Percentiles rank a stretch among this genome's conserved stretches.
phyloP scores from a whole-genome alignment of 768 basidiomycete genomes.

The Suillus plorans region DNA sequence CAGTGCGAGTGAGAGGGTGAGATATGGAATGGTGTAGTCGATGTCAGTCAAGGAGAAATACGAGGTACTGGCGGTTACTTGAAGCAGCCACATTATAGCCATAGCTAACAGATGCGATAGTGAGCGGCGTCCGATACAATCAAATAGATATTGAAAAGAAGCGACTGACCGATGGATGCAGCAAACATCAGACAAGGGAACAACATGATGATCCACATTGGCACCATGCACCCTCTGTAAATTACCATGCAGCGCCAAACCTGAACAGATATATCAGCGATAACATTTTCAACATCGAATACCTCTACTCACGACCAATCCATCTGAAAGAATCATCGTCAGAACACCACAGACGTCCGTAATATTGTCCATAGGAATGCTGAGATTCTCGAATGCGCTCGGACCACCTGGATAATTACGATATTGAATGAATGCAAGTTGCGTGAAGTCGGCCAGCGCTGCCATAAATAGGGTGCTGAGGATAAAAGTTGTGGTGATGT shows the following conservation, averaged over 20 bases:
- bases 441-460: constrained; percentile 20
- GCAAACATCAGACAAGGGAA: neutral
- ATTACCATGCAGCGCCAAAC: constrained; percentile 2
- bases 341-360: constrained; percentile 15
- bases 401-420: constrained; percentile 35
- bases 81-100: neutral
- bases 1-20: constrained; percentile 27
- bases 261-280: too few species aligned
- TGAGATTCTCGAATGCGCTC: constrained; percentile 19
- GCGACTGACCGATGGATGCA: neutral
- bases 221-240: neutral
- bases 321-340: constrained; percentile 17
- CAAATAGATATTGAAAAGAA: neutral
- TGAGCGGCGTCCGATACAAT: neutral
- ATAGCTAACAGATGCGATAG: neutral
- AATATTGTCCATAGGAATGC: constrained; percentile 16
- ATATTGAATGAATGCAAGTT: constrained; percentile 31
- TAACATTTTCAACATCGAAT: too few species aligned
- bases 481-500: constrained; percentile 4
- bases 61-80: neutral
- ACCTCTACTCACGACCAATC: constrained; percentile 13
- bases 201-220: neutral
- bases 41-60: constrained; percentile 6
- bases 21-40: constrained; percentile 22
- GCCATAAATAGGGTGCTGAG: constrained; percentile 23